Evolutionary conservation across 306 rosid species (phyloP), one percentile per base, ranked within the genome.

Genomic region (Trifolium dubium): DNA sequence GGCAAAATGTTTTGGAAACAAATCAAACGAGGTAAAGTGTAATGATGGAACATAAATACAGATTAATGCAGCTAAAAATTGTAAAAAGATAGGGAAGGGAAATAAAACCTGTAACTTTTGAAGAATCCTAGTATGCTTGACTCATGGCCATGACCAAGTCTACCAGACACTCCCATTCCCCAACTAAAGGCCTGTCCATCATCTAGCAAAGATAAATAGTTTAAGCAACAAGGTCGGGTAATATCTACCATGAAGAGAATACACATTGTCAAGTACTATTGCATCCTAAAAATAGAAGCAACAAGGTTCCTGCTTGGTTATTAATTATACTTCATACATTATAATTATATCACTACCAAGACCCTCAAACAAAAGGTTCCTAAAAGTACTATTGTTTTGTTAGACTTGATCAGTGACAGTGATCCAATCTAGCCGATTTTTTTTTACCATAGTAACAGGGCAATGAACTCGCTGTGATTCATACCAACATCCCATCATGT

Each of bases 111-210:
- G 86, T 65, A 60, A 71, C 89, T 91, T 82, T 75, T 86, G 74
- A 85, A 81, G 88, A 93, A 84, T 67, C 96, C 93, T 59, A 86
- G 84, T 65, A 86, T 56, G 73, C 89, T 79, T 62, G 92, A 83
- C 73, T 89, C 90, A 35, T 77, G 89, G 68, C 89, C 93, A 83
- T 93, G 98, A 77, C 97, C 98, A 83, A 93, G 97, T 83, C 88
- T 88, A 74, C 98, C 98, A 58, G 88, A 93, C 32, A 75, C 90
- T 81, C 97, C 98, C 71, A 79, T 73, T 31, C 98, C 98, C 98
- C 98, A 93, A 77, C 98, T 93, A 71, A 91, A 85, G 69, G 86
- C 80, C 76, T 89, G 92, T 75, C 96, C 98, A 55, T 82, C 85
- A 86, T 89, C 98, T 93, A 80, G 74, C 34, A 66, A 73, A 81